These are phyloP conservation scores for Pleomassaria siparia DNA, from an alignment of 2,329 filamentous ascomycete genomes.

Conservation along the genomic window DNA sequence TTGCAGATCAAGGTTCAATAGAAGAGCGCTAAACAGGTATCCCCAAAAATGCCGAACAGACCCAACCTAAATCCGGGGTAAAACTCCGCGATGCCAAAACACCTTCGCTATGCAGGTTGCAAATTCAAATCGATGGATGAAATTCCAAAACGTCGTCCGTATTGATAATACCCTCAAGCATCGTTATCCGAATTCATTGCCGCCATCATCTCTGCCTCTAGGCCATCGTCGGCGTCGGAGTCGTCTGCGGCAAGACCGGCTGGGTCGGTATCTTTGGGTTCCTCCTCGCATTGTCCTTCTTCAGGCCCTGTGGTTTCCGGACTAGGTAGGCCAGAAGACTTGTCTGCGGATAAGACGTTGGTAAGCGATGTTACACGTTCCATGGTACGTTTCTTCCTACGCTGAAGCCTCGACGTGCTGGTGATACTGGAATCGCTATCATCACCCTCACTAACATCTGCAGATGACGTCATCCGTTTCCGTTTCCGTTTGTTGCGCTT, in stretches of 20 bases:
- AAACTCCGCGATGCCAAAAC: conserved; percentile 35
- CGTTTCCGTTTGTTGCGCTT: conserved; percentile 36
- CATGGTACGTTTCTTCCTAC: conserved; percentile 51
- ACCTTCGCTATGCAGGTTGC: conserved; percentile 42
- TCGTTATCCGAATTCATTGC: conserved; percentile 38
- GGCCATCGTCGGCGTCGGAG: conserved; percentile 56
- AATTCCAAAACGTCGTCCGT: no score
- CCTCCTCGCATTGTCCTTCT: conserved; percentile 46
- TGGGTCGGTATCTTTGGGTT: conserved; percentile 40
- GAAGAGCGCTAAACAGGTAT: conserved; percentile 1
- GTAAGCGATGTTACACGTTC: conserved; percentile 50
- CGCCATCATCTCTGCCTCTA: conserved; percentile 48
- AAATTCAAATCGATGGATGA: conserved; percentile 8
- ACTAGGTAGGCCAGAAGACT: conserved; percentile 44
- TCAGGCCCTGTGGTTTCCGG: conserved; percentile 44
- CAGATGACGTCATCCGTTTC: conserved; percentile 35
- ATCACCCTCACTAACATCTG: conserved; percentile 41
- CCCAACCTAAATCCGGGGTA: neutral
- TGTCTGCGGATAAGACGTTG: conserved; percentile 45
- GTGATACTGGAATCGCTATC: conserved; percentile 44
- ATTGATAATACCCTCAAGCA: conserved; percentile 3
- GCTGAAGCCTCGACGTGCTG: conserved; percentile 47
- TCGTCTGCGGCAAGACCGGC: conserved; percentile 36
- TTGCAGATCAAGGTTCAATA: no score
- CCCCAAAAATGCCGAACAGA: neutral